Conservation (phyloP, 176 grass and related monocot species). For the Phyllostachys edulis region DNA sequence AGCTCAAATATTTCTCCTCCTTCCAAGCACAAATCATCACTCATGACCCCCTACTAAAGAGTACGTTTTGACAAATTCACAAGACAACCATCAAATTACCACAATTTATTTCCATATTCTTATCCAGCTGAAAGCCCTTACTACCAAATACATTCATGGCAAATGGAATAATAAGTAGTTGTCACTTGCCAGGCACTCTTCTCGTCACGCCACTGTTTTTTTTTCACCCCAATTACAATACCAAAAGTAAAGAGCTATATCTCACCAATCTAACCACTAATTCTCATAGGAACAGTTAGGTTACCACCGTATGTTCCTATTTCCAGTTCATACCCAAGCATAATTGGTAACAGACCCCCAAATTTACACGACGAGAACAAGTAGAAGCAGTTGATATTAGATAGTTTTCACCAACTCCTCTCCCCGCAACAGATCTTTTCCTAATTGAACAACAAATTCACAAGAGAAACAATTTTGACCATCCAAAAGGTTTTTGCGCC, state of each 20-base stretch:
- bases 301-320: not conserved
- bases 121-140: not conserved
- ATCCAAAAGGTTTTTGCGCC: not conserved
- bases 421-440: constrained; percentile 38
- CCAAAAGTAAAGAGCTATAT: not conserved
- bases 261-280: not conserved
- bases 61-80: not conserved
- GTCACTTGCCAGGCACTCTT: not conserved
- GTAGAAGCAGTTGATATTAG: not conserved
- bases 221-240: not conserved
- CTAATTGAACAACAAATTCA: constrained; percentile 17
- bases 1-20: constrained; percentile 26
- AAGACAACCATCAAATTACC: not conserved
- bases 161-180: not conserved
- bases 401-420: constrained; percentile 24
- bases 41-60: not conserved
- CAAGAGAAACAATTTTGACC: not conserved
- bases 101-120: not conserved
- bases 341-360: not conserved
- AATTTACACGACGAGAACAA: constrained; percentile 7
- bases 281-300: not conserved
- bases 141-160: not conserved
- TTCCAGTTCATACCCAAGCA: not conserved
- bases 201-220: not conserved
- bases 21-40: constrained; percentile 15